These are phyloP conservation scores for Colletotrichum horii DNA, from an alignment of 2,329 filamentous ascomycete species.

Conservation along the genomic window DNA sequence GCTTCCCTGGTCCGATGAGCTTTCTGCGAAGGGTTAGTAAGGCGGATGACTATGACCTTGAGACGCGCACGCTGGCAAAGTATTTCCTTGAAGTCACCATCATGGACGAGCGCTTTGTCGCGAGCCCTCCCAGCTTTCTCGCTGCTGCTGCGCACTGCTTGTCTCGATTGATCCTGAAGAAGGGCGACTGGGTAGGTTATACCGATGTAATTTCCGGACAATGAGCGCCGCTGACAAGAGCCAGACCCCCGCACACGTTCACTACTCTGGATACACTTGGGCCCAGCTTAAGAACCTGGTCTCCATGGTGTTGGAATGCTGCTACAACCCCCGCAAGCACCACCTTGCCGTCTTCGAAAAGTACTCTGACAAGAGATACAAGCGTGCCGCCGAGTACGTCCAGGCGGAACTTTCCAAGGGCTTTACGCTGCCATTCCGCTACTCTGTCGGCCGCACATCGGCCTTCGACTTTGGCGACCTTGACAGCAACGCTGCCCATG, in stretches of 20 bases:
- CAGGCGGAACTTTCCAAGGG: constrained; percentile 72
- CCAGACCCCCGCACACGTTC: constrained; percentile 80
- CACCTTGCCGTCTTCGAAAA: constrained; percentile 91
- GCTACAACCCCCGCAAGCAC: constrained; percentile 79
- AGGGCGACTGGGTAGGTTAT: constrained; percentile 86
- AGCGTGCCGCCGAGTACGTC: constrained; percentile 82
- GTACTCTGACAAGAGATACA: constrained; percentile 87
- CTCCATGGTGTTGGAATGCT: constrained; percentile 84
- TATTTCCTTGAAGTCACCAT: constrained; percentile 97
- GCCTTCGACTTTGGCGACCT: constrained; percentile 16
- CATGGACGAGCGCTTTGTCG: constrained; percentile 98
- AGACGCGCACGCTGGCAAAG: constrained; percentile 94
- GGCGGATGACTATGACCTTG: constrained; percentile 95
- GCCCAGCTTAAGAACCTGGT: constrained; percentile 81
- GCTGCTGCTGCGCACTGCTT: constrained; percentile 93
- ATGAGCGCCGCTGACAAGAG: constrained; percentile 36
- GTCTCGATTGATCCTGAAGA: constrained; percentile 84
- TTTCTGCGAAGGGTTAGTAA: constrained; percentile 97
- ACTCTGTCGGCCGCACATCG: constrained; percentile 35
- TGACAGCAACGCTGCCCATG: constrained; percentile 10
- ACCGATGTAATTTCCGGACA: neutral
- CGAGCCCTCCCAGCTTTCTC: constrained; percentile 86
- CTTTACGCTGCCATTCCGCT: constrained; percentile 56
- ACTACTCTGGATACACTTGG: constrained; percentile 94
- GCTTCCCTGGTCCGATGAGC: constrained; percentile 99